Conservation (phyloP, 75 land plant genomes). For the Isoetes taiwanensis region DNA sequence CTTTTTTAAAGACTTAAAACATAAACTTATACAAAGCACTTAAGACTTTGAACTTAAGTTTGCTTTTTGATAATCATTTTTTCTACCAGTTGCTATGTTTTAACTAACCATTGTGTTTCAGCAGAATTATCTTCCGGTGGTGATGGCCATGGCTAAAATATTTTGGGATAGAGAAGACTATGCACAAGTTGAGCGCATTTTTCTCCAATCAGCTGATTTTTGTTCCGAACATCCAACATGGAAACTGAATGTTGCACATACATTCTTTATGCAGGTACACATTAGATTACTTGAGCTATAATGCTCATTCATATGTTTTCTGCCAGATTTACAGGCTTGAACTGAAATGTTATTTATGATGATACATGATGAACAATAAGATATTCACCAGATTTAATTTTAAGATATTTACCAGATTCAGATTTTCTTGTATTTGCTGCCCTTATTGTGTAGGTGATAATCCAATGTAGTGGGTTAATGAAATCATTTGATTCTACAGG, state of each 20-base stretch:
- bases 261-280: constrained; percentile 27
- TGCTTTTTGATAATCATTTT: no score
- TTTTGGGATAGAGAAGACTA: constrained; percentile 35
- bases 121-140: constrained; percentile 24
- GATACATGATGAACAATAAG: no score
- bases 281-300: no score
- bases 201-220: constrained; percentile 26
- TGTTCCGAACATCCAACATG: constrained; percentile 25
- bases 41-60: no score
- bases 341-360: no score
- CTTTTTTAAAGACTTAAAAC: no score
- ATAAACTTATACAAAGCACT: no score
- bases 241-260: constrained; percentile 32
- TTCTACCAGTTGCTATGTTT: not conserved
- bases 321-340: no score
- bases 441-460: not conserved
- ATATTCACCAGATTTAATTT: no score
- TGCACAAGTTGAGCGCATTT: constrained; percentile 23
- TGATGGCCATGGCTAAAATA: constrained; percentile 34
- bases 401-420: not conserved
- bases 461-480: not conserved
- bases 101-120: not conserved
- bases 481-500: constrained; percentile 8
- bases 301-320: no score
- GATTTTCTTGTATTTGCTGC: not conserved